Conservation (phyloP, 2,329 filamentous ascomycete genomes). For the Calonectria hongkongensis region DNA sequence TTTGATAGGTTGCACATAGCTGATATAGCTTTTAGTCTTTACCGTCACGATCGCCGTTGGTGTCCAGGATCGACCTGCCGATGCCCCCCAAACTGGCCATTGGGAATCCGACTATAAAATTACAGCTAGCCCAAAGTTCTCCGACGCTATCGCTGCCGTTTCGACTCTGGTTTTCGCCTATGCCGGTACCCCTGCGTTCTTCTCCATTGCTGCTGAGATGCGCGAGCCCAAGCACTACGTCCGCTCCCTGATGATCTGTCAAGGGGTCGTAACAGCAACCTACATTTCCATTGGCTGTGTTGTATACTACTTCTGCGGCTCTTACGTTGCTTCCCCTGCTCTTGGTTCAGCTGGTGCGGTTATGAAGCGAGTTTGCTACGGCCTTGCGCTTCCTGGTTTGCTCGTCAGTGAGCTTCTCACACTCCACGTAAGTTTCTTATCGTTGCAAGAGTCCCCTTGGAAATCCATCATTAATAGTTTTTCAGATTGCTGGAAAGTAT, state of each 20-base stretch:
- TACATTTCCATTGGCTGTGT: constrained; percentile 61
- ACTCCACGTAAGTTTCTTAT: background rate
- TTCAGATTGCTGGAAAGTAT: constrained; percentile 44
- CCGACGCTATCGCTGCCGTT: constrained; percentile 57
- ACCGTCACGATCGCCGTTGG: constrained; percentile 50
- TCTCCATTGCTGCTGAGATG: constrained; percentile 59
- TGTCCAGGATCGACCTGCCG: constrained; percentile 45
- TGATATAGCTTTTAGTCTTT: constrained; percentile 38
- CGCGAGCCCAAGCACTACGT: constrained; percentile 55
- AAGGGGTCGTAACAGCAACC: constrained; percentile 55
- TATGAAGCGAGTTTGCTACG: constrained; percentile 67
- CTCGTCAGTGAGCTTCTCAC: constrained; percentile 44
- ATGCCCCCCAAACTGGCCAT: constrained; percentile 40
- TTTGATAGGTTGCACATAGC: background rate
- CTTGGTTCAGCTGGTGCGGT: constrained; percentile 65
- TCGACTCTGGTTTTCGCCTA: constrained; percentile 62
- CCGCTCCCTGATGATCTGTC: constrained; percentile 52
- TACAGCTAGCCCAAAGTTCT: constrained; percentile 53
- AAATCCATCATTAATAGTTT: constrained; percentile 42
- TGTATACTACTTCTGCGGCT: constrained; percentile 68
- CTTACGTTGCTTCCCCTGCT: constrained; percentile 67
- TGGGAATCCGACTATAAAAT: constrained; percentile 59
- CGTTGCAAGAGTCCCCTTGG: background rate
- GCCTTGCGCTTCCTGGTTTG: constrained; percentile 58
- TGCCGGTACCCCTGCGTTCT: constrained; percentile 61